These are phyloP conservation scores for Microcos paniculata DNA, from an alignment of 345 rosid species.

Conservation along the genomic window DNA sequence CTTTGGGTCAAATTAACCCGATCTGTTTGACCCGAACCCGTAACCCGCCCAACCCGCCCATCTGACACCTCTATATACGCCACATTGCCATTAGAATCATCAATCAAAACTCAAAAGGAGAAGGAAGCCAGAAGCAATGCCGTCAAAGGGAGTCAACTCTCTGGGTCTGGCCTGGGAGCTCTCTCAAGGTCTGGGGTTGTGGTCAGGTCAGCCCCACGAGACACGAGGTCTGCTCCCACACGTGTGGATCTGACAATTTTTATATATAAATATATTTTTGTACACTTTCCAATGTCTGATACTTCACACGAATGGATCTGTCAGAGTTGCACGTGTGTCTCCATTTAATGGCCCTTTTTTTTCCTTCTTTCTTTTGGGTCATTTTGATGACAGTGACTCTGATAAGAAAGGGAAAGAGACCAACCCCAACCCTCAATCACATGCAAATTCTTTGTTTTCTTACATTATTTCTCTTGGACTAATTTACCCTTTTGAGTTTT, in stretches of 20 bases:
- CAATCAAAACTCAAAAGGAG: background rate
- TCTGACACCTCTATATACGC: too few species aligned
- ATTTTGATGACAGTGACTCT: constrained; percentile 20
- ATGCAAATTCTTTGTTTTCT: background rate
- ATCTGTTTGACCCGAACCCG: too few species aligned
- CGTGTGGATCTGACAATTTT: constrained; percentile 23
- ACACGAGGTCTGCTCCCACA: constrained; percentile 31
- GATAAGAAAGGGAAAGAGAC: background rate
- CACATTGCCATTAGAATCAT: too few species aligned
- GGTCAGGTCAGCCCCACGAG: constrained; percentile 24
- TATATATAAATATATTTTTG: background rate
- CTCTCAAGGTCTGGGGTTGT: too few species aligned
- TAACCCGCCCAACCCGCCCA: too few species aligned
- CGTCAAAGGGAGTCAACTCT: background rate
- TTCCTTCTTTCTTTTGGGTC: too few species aligned
- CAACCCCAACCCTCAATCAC: background rate
- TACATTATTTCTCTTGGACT: background rate
- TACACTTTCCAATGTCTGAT: constrained; percentile 39
- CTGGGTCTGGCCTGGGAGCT: too few species aligned
- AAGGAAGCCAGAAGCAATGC: background rate
- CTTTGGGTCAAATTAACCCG: too few species aligned
- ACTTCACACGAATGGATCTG: constrained; percentile 45
- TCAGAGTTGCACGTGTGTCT: constrained; percentile 45
- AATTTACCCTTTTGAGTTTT: background rate
- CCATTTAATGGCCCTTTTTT: background rate